These are phyloP conservation scores for Colletotrichum trifolii DNA, from an alignment of 2,329 filamentous ascomycete species.

Conservation along the genomic window DNA sequence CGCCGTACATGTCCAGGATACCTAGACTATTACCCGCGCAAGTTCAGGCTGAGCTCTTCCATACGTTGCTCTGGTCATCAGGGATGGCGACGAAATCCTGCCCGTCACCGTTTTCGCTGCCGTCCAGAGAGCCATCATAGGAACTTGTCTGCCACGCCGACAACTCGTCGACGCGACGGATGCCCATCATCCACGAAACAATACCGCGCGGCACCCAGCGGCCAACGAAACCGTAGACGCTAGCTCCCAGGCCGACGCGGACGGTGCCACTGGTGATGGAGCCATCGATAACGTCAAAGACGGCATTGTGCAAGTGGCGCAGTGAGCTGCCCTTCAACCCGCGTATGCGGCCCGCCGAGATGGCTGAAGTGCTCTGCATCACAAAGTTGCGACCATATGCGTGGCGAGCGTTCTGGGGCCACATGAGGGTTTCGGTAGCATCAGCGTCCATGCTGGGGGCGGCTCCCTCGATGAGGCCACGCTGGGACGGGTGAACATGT, in stretches of 20 bases:
- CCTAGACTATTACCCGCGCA: not conserved
- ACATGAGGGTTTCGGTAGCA: conserved; percentile 67
- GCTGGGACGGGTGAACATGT: conserved; percentile 48
- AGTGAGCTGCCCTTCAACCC: conserved; percentile 77
- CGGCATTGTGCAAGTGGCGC: conserved; percentile 82
- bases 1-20: not conserved
- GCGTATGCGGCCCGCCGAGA: conserved; percentile 66
- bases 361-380: conserved; percentile 64
- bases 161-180: conserved; percentile 70
- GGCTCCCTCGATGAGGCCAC: conserved; percentile 53
- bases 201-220: conserved; percentile 80
- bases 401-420: conserved; percentile 70
- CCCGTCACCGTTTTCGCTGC: conserved; percentile 50
- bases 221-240: conserved; percentile 87
- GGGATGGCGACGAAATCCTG: conserved; percentile 65
- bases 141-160: conserved; percentile 63
- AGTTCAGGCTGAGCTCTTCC: conserved; percentile 45
- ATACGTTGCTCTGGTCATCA: conserved; percentile 57
- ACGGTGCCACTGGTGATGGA: conserved; percentile 71
- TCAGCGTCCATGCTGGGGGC: conserved; percentile 53
- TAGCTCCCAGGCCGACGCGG: conserved; percentile 85
- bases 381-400: conserved; percentile 73
- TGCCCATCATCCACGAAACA: conserved; percentile 94
- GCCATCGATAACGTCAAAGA: conserved; percentile 88
- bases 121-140: conserved; percentile 47